Evolutionary conservation across 768 basidiomycete species (phyloP).

Genomic region (Suillus variegatus): DNA sequence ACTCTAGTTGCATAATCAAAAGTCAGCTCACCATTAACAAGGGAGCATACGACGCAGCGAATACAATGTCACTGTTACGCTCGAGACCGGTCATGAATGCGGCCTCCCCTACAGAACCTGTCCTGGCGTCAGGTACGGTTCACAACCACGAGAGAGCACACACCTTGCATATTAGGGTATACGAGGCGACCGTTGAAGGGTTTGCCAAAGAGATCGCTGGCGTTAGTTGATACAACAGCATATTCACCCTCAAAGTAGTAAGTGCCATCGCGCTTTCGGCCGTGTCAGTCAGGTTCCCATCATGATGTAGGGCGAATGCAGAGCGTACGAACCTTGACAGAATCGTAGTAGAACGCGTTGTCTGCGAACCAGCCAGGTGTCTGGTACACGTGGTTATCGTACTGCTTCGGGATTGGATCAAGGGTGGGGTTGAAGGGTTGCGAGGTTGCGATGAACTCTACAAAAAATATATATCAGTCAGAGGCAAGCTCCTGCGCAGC

Average conservation of each 20-base stretch:
- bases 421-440: slow-evolving; percentile 44
- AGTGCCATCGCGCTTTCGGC: slow-evolving; percentile 55
- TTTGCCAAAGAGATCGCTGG: slow-evolving; percentile 48
- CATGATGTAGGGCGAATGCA: neutral
- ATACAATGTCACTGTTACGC: slow-evolving; percentile 60
- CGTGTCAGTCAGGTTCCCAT: neutral
- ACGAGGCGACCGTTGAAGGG: slow-evolving; percentile 46
- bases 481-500: slow-evolving; percentile 13
- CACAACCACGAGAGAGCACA: slow-evolving; percentile 10
- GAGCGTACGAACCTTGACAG: slow-evolving; percentile 36
- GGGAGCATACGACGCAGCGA: slow-evolving; percentile 64
- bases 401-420: slow-evolving; percentile 49
- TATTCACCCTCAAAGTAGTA: slow-evolving; percentile 68
- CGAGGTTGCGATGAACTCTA: slow-evolving; percentile 61
- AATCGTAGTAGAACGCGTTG: slow-evolving; percentile 53
- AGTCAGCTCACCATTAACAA: slow-evolving; percentile 43
- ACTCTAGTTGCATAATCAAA: neutral
- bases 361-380: slow-evolving; percentile 52
- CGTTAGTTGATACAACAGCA: slow-evolving; percentile 55
- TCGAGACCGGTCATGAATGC: slow-evolving; percentile 72
- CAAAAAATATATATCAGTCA: slow-evolving; percentile 8
- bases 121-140: neutral
- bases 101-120: slow-evolving; percentile 58
- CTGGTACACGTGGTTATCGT: slow-evolving; percentile 61
- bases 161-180: slow-evolving; percentile 61